Evolutionary conservation across 73 alveolate species (phyloP), one percentile per base, ranked within the genome.

Genomic region (Tetrahymena elliotti): DNA sequence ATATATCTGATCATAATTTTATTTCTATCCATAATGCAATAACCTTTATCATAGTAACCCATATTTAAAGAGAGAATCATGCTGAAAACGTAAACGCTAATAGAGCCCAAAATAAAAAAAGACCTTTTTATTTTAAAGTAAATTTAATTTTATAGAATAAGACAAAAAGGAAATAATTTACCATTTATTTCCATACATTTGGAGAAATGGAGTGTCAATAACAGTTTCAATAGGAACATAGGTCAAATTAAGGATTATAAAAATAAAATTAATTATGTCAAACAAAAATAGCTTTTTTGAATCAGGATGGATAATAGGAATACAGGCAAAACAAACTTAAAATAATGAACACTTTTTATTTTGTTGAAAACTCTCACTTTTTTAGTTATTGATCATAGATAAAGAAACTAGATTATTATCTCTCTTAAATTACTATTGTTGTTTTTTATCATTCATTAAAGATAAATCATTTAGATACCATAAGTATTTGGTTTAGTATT

Each of bases 21-120:
- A 54, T 52, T 93, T 33, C 96, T 93, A 53, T 93, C 88, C 95
- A 93, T 54, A 18, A 40, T 53, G 31, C 47, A 35, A 34, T 83
- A 39, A 2, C 96, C 96, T 31, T 93, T 93, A 31, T 40, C 82
- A 31, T 93, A 93, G 9, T 53, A 40, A 0, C 96, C 96, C 82
- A 95, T 24, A 34, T 93, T 93, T 16, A 35, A 22, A n/a, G 96
- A 68, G 38, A 68, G 88, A 68, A 68, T 24, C 20, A 68, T n/a
- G 22, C 88, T 68, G n/a, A 68, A 68, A 10, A 68, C 16, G 36
- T 68, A 68, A 31, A 68, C 88, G 1, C 20, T 22, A 2, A 68
- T 68, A 68, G 88, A 68, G 36, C 38, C 11, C 0, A 6, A 22
- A 16, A 68, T 68, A 31, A 68, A 68, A 68, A 68, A 18, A 11